A percentile compares a stretch with the other conserved stretches of the same genome.
Evolutionary conservation across 805 yeast species (phyloP).

Genomic region (Ogataea nitratoaversa): DNA sequence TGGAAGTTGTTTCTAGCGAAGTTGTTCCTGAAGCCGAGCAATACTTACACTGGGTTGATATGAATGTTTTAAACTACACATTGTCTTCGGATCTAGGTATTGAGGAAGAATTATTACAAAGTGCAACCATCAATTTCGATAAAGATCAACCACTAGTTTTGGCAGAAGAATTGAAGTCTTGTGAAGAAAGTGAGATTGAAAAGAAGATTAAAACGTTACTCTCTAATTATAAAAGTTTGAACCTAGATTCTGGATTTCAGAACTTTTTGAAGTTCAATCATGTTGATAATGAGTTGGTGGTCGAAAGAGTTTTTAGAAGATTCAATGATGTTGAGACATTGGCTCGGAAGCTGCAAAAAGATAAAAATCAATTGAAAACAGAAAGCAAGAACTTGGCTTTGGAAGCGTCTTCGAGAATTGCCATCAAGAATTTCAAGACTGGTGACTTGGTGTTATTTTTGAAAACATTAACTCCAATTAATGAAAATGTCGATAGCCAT

Average conservation of each 20-base stretch:
- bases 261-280: conserved; percentile 22
- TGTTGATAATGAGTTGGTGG: conserved; percentile 24
- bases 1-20: conserved; percentile 36
- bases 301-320: conserved; percentile 53
- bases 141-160: conserved; percentile 6
- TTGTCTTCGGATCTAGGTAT: conserved; percentile 23
- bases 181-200: conserved; percentile 21
- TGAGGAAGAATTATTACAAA: conserved; percentile 15
- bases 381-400: conserved; percentile 38
- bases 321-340: conserved; percentile 86
- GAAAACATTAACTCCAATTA: conserved; percentile 49
- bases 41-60: conserved; percentile 46
- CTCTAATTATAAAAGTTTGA: conserved; percentile 13
- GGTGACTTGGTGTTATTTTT: conserved; percentile 82
- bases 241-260: conserved; percentile 33
- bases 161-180: conserved; percentile 8
- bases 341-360: conserved; percentile 81
- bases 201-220: conserved; percentile 17
- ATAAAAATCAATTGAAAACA: conserved; percentile 48
- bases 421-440: conserved; percentile 60
- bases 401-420: conserved; percentile 47
- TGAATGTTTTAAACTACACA: conserved; percentile 27
- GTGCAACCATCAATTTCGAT: conserved; percentile 6
- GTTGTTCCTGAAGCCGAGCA: conserved; percentile 34
- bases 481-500: conserved; percentile 1